These are phyloP conservation scores for Chionographis japonica DNA, from an alignment of 106 monocot genomes.

Conservation along the genomic window DNA sequence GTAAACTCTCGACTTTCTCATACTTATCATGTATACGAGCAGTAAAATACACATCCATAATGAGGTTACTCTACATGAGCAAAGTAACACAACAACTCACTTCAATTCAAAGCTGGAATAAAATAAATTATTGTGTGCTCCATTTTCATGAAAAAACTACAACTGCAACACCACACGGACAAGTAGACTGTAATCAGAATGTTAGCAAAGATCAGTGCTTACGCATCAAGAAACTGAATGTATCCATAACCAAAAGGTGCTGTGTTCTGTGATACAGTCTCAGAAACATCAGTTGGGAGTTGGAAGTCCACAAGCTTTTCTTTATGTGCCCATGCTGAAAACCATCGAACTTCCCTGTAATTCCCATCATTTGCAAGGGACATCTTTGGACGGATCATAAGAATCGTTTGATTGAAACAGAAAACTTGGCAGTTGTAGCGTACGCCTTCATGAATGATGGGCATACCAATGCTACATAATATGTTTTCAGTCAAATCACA, in stretches of 20 bases:
- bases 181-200: neutral
- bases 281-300: conserved; percentile 63
- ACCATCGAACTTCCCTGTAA: conserved; percentile 95
- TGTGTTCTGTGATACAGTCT: conserved; percentile 57
- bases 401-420: conserved; percentile 76
- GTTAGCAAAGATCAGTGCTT: conserved; percentile 15
- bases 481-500: conserved; percentile 81
- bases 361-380: conserved; percentile 98
- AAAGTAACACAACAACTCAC: neutral
- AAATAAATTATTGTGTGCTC: no score
- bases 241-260: conserved; percentile 94
- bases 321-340: conserved; percentile 88
- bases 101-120: no score
- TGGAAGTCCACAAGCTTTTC: conserved; percentile 77
- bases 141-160: no score
- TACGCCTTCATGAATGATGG: conserved; percentile 80
- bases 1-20: no score
- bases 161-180: neutral
- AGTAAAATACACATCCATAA: no score
- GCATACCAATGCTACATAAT: conserved; percentile 96
- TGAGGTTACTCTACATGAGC: neutral
- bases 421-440: conserved; percentile 99
- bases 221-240: conserved; percentile 84
- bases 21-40: no score
- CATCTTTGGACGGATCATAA: conserved; percentile 98